Base-by-base conservation (phyloP, 306 rosid species). In the Quercus rubra region DNA sequence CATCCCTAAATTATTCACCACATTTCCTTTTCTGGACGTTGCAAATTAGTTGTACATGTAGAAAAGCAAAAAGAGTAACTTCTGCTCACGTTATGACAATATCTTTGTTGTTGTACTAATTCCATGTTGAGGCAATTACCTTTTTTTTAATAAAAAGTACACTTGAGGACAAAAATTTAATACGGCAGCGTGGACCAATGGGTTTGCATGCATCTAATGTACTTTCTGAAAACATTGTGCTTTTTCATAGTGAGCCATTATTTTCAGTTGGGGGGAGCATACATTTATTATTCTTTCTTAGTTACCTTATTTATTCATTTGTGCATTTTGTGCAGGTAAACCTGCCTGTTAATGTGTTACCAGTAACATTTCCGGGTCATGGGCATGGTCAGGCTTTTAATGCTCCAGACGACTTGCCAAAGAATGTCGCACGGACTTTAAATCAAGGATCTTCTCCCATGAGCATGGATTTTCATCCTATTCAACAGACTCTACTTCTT, bases 381-480 rank as follows among this genome's bases (percentile, higher is more conserved):
- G 83, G 90, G 76, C 98, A 92, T 43, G 67, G 87, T 76, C 99
- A 93, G 77, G 79, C 94, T 28, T 90, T 92, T 80, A 93, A 82
- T 84, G 88, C 96, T 38, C 94, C 93, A 0, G 99, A 95, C 80
- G 99, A 91, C 85, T 87, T 95, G 75, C 99, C 99, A 1, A 95
- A 87, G 91, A 81, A 83, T 56, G 96, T 95, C 3, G 25, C 86
- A 63, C 88, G 93, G 64, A 91, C 88, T 73, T 88, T 95, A 75
- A 91, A 91, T 73, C 99, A 93, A 88, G 99, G 98, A 74, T 95
- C 99, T 70, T 83, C 94, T 69, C 99, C 99, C 51, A 91, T 91
- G 99, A 95, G 98, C 97, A 91, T 95, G 99, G 99, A 95, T 83
- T 95, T 95, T 64, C 99, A 95, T 90, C 99, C 99, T 58, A 74